Evolutionary conservation across 2,329 filamentous ascomycete genomes (phyloP), one percentile per base, ranked within the genome.

Genomic region (Ascochyta viciae-villosae): DNA sequence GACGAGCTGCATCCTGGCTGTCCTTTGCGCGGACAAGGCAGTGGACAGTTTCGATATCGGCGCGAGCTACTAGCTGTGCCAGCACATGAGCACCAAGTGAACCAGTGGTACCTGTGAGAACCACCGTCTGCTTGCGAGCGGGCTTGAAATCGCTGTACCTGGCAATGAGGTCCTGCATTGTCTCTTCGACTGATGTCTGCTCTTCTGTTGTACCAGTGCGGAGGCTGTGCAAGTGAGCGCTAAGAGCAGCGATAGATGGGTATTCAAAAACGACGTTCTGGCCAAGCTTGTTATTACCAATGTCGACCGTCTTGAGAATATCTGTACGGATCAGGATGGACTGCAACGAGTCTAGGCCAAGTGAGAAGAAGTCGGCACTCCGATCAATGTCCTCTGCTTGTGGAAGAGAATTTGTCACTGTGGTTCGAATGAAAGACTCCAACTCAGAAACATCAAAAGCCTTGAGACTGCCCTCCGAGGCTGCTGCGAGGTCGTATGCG

Each of bases 31-130:
- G 78, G 3, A 85, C 80, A 4, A 86, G 76, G 50, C 82, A 84
- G 72, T 83, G 83, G 1, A 87, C 74, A 4, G 70, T 75, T 3
- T 65, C 48, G 15, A 77, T 67, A 31, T 73, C 61, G 16, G 66
- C 38, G 3, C 66, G 68, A 23, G 44, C 48, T 6, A 68, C 62
- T 8, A 78, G 56, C 24, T 76, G 71, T 5, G 70, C 64, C 2
- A 86, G 76, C 1, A 88, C 77, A 62, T 89, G 86, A 0, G 84
- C 80, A 1, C 88, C 88, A 0, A 90, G 78, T 2, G 87, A 88
- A 0, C 88, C 88, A 0, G 88, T 90, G 0, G 84, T 82, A 1
- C 88, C 88, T 1, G 87, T 90, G 3, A 90, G 72, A 2, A 86
- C 55, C 22, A 62, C 49, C 15, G 37, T 35, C 24, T 34, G 29